Conservation (phyloP, 768 basidiomycete species). For the Mycena belliarum region DNA sequence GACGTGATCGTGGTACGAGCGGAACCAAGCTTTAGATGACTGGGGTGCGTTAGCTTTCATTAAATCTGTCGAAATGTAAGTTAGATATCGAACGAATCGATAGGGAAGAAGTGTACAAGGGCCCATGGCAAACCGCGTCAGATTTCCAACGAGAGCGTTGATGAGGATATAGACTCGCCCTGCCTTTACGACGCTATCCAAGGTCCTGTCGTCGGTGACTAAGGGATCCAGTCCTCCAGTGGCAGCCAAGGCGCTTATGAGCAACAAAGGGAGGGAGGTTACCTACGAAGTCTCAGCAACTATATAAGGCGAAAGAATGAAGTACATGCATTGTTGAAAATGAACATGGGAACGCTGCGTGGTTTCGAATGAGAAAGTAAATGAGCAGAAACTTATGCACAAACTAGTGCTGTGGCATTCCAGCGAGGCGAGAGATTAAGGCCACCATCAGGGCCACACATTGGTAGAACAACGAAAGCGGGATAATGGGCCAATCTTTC, state of each 20-base stretch:
- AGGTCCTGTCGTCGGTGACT: conserved; percentile 7
- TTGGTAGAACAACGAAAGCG: conserved; percentile 21
- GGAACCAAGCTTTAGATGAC: conserved; percentile 3
- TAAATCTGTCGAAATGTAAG: conserved; percentile 4
- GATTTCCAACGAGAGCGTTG: conserved; percentile 22
- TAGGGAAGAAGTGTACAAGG: conserved; percentile 7
- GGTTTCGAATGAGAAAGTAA: not conserved
- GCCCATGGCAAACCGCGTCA: conserved; percentile 16
- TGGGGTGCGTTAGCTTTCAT: conserved; percentile 14
- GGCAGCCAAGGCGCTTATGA: conserved; percentile 15
- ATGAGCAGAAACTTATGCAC: not conserved
- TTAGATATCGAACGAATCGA: not conserved
- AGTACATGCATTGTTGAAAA: conserved; percentile 20
- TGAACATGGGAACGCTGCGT: conserved; percentile 16
- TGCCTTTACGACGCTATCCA: not conserved
- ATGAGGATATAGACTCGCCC: conserved; percentile 21
- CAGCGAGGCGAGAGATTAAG: not conserved
- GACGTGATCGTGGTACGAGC: not conserved
- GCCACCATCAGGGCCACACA: conserved; percentile 9
- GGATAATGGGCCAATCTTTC: conserved; percentile 22
- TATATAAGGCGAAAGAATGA: not conserved
- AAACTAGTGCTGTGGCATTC: conserved; percentile 17
- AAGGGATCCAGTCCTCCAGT: conserved; percentile 16
- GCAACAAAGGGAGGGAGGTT: conserved; percentile 21
- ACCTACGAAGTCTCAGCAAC: conserved; percentile 7